Evolutionary conservation across 176 grass and related monocot genomes (phyloP), one percentile per base, ranked within the genome.

Genomic region (Otatea glauca): DNA sequence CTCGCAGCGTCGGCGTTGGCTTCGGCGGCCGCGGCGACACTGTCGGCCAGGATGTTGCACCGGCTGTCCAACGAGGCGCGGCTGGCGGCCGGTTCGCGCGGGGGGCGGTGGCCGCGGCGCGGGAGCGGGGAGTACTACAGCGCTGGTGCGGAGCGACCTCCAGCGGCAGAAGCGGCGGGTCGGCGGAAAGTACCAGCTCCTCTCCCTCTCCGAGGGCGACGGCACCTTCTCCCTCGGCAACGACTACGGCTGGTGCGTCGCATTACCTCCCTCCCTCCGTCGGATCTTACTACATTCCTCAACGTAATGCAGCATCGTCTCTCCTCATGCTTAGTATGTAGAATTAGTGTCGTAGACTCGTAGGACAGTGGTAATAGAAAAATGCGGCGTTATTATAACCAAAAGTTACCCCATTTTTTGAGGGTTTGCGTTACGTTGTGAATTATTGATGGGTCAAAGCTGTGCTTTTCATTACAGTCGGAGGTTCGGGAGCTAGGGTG

Each of bases 1-100:
- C 25, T 85, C 17, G 60, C 87, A 13, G 16, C 68, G 38, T 77
- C 75, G 59, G 85, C 71, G 23, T 27, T 27, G 65, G 51, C 54
- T 38, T 23, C 76, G 38, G 69, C 69, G 38, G 21, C 75, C 24
- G 69, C 86, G 18, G 69, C 68, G 35, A 78, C 45, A 41, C 78
- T 99, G 4, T 94, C 96, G 1, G 66, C 88, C 27, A 87, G 83
- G 83, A 89, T 99, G 83, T 91, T 99, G 37, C 91, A 99, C 88
- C 89, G 91, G 49, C 91, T 99, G 76, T 99, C 96, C 9, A 88
- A 96, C 70, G 90, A 99, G 81, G 93, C 93, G 44, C 83, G 90
- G 23, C 38, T 25, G n/a, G 78, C 77, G 80, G 58, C 81, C 64
- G 74, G 86, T 32, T 5, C 77, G 59, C 70, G 65, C n/a, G 71